Conservation (phyloP, 1,284 basidiomycete species). For the Cryptococcus hybrid region DNA sequence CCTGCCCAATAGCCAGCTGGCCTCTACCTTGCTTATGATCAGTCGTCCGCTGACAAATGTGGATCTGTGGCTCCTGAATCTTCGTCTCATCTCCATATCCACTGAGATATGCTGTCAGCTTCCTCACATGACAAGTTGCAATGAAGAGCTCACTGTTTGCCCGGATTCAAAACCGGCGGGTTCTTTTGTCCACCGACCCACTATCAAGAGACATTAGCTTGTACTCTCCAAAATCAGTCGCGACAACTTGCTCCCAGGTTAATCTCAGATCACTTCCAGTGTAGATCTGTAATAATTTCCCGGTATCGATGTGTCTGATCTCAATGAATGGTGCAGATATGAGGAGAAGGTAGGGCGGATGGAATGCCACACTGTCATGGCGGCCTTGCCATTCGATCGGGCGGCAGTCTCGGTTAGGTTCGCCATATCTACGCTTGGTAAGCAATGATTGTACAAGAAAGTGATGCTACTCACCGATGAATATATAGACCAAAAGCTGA, state of each 20-base stretch:
- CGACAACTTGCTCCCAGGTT: constrained; percentile 65
- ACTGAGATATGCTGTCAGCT: constrained; percentile 9
- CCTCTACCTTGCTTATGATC: constrained; percentile 23
- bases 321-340: constrained; percentile 93
- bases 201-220: constrained; percentile 17
- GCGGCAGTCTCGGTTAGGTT: constrained; percentile 65
- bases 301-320: constrained; percentile 78
- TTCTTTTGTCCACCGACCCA: constrained; percentile 39
- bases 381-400: constrained; percentile 95
- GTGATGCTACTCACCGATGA: constrained; percentile 22
- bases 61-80: constrained; percentile 47
- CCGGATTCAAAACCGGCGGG: constrained; percentile 31
- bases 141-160: constrained; percentile 25
- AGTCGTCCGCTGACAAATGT: constrained; percentile 45
- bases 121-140: background rate
- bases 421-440: constrained; percentile 64
- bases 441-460: background rate
- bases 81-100: constrained; percentile 48
- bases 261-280: constrained; percentile 75
- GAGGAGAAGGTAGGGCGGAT: constrained; percentile 83
- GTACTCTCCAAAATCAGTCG: background rate
- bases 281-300: constrained; percentile 86
- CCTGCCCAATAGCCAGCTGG: constrained; percentile 41
- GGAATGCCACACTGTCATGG: constrained; percentile 80
- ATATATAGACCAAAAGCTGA: constrained; percentile 76